Evolutionary conservation across 139 green algal species (phyloP).

Genomic region (Closterium sp.): DNA sequence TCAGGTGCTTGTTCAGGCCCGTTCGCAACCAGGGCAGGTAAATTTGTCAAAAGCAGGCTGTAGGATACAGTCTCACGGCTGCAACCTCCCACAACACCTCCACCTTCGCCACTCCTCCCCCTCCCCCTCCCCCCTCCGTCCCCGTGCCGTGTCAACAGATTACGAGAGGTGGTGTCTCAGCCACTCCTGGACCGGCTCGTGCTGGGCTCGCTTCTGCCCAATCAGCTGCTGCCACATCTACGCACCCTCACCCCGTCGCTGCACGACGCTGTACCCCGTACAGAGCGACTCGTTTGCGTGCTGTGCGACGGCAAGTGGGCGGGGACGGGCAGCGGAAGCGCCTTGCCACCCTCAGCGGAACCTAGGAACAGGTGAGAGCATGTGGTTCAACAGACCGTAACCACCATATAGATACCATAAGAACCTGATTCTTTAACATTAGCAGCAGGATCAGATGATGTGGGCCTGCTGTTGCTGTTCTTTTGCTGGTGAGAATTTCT

Average conservation of each 20-base stretch:
- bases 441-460: too few relatives aligned
- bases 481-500: neutral
- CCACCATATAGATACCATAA: neutral
- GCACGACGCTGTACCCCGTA: constrained; percentile 19
- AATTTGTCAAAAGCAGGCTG: neutral
- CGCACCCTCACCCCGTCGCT: constrained; percentile 7
- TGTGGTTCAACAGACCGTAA: too few relatives aligned
- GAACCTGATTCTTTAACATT: neutral
- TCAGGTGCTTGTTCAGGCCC: too few relatives aligned
- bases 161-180: constrained; percentile 27
- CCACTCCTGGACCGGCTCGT: constrained; percentile 17
- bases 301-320: constrained; percentile 9
- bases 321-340: neutral
- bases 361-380: neutral
- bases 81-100: too few relatives aligned
- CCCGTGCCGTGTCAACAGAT: neutral
- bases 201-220: constrained; percentile 15
- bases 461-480: neutral
- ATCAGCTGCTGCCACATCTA: constrained; percentile 42
- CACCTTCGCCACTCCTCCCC: too few relatives aligned
- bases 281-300: constrained; percentile 27
- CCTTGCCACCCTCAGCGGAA: neutral
- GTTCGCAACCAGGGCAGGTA: neutral
- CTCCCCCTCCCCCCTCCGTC: neutral
- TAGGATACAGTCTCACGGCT: too few relatives aligned